Evolutionary conservation across 2,329 filamentous ascomycete genomes (phyloP).

Genomic region (Cercospora sesami): DNA sequence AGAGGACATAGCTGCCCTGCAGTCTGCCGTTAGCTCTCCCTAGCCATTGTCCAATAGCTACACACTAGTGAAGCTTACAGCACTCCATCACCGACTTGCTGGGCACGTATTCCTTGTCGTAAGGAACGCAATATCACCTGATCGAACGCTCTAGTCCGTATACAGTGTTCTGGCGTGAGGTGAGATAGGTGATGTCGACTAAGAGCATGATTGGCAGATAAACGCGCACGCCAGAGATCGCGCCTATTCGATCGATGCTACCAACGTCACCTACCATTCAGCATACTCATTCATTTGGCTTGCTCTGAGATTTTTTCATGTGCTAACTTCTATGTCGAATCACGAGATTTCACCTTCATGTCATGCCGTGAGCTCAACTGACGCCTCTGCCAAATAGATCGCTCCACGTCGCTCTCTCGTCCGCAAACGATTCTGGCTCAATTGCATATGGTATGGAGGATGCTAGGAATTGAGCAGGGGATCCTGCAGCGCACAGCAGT

Average conservation of each 20-base stretch:
- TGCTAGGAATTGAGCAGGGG: not conserved
- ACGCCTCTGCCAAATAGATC: not conserved
- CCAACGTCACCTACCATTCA: not conserved
- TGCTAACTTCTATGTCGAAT: not conserved
- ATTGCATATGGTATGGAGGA: not conserved
- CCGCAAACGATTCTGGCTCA: not conserved
- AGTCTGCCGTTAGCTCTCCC: constrained; percentile 8
- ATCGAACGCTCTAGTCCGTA: not conserved
- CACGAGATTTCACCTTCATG: not conserved
- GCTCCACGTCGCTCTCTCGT: not conserved
- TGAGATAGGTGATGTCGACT: not conserved
- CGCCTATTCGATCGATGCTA: not conserved
- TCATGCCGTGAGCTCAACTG: not conserved
- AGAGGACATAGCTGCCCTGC: constrained; percentile 15
- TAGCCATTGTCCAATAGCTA: constrained; percentile 3
- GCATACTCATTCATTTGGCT: not conserved
- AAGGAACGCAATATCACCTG: not conserved
- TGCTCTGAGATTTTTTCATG: not conserved
- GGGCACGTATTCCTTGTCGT: not conserved
- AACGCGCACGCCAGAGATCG: not conserved
- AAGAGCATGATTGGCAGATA: not conserved
- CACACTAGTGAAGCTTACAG: constrained; percentile 5
- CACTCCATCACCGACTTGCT: not conserved
- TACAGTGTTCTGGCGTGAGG: not conserved
- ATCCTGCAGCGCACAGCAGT: not conserved